These are phyloP conservation scores for Lippia alba DNA, from an alignment of 305 asterid genomes.

Conservation along the genomic window DNA sequence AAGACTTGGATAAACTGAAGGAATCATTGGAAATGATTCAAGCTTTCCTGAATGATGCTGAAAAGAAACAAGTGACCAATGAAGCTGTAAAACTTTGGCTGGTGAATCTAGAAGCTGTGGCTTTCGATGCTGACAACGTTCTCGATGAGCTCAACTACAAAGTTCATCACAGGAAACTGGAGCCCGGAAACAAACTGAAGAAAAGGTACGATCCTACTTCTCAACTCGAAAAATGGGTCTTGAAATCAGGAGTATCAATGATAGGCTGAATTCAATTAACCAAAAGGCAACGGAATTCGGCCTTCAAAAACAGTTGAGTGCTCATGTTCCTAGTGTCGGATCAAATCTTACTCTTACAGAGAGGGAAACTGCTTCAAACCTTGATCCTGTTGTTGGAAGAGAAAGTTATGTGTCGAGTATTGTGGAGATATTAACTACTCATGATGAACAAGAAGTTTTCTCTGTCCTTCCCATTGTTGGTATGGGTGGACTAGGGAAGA, in stretches of 20 bases:
- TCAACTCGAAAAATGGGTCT: neutral
- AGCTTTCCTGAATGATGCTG: no score
- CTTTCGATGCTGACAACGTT: constrained; percentile 25
- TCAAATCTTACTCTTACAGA: no score
- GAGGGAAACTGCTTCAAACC: constrained; percentile 1
- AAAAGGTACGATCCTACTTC: constrained; percentile 4
- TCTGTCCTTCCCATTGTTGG: no score
- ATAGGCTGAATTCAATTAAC: no score
- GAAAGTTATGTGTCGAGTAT: no score
- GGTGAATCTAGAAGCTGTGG: constrained; percentile 9
- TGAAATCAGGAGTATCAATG: constrained; percentile 27
- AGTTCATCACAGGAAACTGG: neutral
- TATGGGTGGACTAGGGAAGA: constrained; percentile 51
- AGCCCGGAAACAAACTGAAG: neutral
- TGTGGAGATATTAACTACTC: no score
- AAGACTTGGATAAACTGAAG: no score
- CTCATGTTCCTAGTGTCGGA: no score
- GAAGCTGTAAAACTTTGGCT: constrained; percentile 29
- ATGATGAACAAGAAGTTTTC: no score
- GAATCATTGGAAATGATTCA: no score
- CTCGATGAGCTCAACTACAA: no score
- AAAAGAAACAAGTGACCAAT: neutral
- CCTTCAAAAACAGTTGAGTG: constrained; percentile 12
- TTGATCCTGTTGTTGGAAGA: no score
- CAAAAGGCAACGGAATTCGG: constrained; percentile 29